These are phyloP conservation scores for Osmanthus fragrans DNA, from an alignment of 257 asterid species.

Conservation along the genomic window DNA sequence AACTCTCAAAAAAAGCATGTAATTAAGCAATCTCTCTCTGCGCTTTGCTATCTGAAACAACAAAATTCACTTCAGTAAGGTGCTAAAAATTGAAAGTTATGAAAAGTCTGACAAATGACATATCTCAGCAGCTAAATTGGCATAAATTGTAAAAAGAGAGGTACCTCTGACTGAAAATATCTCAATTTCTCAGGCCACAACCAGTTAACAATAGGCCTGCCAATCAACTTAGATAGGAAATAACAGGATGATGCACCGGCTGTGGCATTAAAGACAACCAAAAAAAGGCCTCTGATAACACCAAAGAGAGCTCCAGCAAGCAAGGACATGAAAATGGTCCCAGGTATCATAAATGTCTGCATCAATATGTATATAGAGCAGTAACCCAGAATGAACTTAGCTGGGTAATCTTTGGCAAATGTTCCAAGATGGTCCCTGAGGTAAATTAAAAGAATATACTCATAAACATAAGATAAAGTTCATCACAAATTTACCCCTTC, in stretches of 20 bases:
- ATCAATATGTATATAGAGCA: too few relatives aligned
- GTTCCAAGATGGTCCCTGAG: too few relatives aligned
- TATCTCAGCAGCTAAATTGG: background rate
- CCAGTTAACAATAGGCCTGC: slow-evolving; percentile 83
- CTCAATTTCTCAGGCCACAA: slow-evolving; percentile 89
- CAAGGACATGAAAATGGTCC: slow-evolving; percentile 83
- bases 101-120: background rate
- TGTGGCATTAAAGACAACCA: slow-evolving; percentile 93
- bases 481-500: too few relatives aligned
- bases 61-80: slow-evolving; percentile 9
- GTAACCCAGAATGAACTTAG: too few relatives aligned
- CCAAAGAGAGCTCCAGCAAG: slow-evolving; percentile 98
- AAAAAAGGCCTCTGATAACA: slow-evolving; percentile 77
- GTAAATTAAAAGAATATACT: too few relatives aligned
- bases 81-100: background rate
- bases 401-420: too few relatives aligned
- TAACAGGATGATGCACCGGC: slow-evolving; percentile 98
- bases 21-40: slow-evolving; percentile 72
- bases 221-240: slow-evolving; percentile 66
- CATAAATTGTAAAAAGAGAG: background rate
- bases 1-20: too few relatives aligned
- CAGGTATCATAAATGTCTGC: too few relatives aligned
- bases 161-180: slow-evolving; percentile 89
- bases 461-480: too few relatives aligned
- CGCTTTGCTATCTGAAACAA: slow-evolving; percentile 78